Conservation (phyloP, 108 stramenopile species). For the Conticribra guillardii region DNA sequence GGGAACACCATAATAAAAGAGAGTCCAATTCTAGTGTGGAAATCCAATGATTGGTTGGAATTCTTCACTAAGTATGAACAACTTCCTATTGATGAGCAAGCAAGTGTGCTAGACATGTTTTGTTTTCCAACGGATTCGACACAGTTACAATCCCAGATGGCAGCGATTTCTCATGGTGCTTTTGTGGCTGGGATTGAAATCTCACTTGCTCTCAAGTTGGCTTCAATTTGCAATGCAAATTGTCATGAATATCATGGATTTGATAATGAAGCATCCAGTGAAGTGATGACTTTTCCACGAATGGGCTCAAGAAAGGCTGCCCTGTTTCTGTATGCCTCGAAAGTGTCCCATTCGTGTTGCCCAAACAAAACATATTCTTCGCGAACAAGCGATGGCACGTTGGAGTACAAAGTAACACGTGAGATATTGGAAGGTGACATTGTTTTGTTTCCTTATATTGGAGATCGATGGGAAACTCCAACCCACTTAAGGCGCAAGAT, state of each 20-base stretch:
- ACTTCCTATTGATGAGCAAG: not conserved
- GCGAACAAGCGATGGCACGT: conserved; percentile 11
- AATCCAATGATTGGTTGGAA: not conserved
- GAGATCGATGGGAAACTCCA: conserved; percentile 8
- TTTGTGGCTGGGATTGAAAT: not conserved
- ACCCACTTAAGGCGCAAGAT: conserved; percentile 15
- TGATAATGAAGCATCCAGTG: not conserved
- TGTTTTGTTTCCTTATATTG: conserved; percentile 26
- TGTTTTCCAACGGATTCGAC: conserved; percentile 6
- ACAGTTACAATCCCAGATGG: not conserved
- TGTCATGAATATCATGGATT: conserved; percentile 24
- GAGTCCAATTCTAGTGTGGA: conserved; percentile 27
- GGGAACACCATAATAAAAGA: conserved; percentile 27
- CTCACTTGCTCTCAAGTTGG: conserved; percentile 14
- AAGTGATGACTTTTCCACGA: not conserved
- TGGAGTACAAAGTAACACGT: conserved; percentile 44
- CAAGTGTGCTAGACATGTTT: conserved; percentile 29
- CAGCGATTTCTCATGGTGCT: not conserved
- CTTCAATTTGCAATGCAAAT: conserved; percentile 20
- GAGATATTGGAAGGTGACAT: conserved; percentile 33
- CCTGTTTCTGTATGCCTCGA: conserved; percentile 31
- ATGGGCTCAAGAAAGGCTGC: conserved; percentile 3
- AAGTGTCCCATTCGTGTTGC: conserved; percentile 38
- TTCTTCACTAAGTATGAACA: conserved; percentile 5
- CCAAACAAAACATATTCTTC: conserved; percentile 27